Percentiles rank a stretch among this genome's conserved stretches.
phyloP scores from a whole-genome alignment of 2,329 filamentous ascomycete species.

The Colletotrichum shisoi region DNA sequence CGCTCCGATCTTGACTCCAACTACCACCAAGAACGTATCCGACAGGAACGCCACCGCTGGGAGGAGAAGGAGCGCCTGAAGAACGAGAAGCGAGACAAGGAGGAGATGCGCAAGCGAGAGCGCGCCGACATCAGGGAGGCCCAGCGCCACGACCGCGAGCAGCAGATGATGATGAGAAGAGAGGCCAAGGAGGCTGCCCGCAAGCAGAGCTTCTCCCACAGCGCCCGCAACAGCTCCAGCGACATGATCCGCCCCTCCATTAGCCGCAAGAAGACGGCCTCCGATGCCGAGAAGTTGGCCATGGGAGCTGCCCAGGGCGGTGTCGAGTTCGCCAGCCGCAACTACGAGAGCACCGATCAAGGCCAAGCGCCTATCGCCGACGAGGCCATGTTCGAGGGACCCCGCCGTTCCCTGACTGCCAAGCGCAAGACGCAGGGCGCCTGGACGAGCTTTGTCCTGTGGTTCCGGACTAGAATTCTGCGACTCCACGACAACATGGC shows the following conservation, averaged over 20 bases:
- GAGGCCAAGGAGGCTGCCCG: constrained; percentile 45
- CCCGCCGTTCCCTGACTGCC: constrained; percentile 55
- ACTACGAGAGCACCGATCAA: constrained; percentile 55
- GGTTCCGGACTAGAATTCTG: constrained; percentile 67
- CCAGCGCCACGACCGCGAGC: constrained; percentile 58
- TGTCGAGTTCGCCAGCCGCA: constrained; percentile 53
- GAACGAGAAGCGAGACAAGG: constrained; percentile 68
- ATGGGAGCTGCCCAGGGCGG: constrained; percentile 35
- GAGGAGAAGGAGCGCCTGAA: constrained; percentile 68
- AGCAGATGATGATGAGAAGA: constrained; percentile 43
- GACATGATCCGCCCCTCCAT: constrained; percentile 45
- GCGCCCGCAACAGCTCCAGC: constrained; percentile 45
- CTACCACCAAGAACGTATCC: constrained; percentile 63
- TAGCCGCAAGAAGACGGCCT: constrained; percentile 45
- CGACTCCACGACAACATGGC: constrained; percentile 46
- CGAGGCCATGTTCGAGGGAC: constrained; percentile 55
- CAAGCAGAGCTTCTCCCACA: constrained; percentile 51
- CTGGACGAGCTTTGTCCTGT: constrained; percentile 70
- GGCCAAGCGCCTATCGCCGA: constrained; percentile 51
- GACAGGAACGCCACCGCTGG: constrained; percentile 69
- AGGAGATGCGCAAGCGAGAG: constrained; percentile 66
- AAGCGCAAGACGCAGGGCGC: constrained; percentile 69
- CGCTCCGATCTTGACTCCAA: constrained; percentile 67
- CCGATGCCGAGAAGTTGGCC: constrained; percentile 52
- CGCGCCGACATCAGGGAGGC: constrained; percentile 66